Conservation (phyloP, 441 rosid genomes). For the Erysimum pusillum region DNA sequence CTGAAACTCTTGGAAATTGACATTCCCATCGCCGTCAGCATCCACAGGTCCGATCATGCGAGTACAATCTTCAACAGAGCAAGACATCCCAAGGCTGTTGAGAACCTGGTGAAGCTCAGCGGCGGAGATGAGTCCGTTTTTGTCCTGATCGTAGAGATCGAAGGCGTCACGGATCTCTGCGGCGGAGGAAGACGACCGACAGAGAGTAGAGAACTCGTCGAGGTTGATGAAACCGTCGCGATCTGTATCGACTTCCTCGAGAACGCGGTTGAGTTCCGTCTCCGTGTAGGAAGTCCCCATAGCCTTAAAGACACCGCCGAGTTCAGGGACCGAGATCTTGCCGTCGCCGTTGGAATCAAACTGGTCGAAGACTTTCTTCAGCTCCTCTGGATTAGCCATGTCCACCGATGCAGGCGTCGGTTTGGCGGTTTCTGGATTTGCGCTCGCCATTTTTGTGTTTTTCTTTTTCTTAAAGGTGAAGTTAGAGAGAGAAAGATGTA, state of each 20-base stretch:
- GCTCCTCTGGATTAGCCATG: constrained; percentile 54
- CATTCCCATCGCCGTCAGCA: constrained; percentile 66
- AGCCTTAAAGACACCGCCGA: constrained; percentile 59
- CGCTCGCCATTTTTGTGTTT: constrained; percentile 32
- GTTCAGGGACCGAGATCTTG: constrained; percentile 63
- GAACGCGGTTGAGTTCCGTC: constrained; percentile 54
- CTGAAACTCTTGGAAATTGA: constrained; percentile 68
- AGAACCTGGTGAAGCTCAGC: constrained; percentile 62
- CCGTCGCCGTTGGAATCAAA: constrained; percentile 71
- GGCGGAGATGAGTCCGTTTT: constrained; percentile 70
- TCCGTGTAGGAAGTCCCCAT: constrained; percentile 54
- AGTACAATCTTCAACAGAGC: constrained; percentile 58
- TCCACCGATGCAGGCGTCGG: constrained; percentile 38
- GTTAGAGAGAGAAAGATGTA: neutral
- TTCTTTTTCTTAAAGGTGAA: neutral
- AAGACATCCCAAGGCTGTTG: constrained; percentile 57
- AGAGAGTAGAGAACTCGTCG: constrained; percentile 58
- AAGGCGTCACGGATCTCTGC: constrained; percentile 73
- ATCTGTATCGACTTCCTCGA: constrained; percentile 65
- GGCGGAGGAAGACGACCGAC: constrained; percentile 50
- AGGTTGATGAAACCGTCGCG: constrained; percentile 64
- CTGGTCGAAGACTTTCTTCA: constrained; percentile 68
- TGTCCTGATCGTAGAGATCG: constrained; percentile 65
- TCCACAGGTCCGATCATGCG: constrained; percentile 64
- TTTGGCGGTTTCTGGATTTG: constrained; percentile 30